Conservation (phyloP, 192 early-diverging fungal genomes). For the Diversispora eburnea region DNA sequence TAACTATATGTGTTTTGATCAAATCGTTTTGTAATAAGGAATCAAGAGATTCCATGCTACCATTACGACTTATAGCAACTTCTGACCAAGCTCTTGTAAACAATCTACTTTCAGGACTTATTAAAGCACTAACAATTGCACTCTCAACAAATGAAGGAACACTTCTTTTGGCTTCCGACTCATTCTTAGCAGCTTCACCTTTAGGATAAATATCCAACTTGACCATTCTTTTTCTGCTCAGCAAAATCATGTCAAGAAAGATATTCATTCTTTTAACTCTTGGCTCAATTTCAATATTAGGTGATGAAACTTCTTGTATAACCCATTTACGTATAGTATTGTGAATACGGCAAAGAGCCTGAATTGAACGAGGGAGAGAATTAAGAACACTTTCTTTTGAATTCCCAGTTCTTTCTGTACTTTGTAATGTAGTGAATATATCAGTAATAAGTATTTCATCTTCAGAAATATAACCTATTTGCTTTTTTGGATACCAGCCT, state of each 20-base stretch:
- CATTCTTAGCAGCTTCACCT: constrained; percentile 23
- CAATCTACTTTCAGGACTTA: constrained; percentile 66
- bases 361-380: constrained; percentile 63
- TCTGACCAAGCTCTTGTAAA: constrained; percentile 65
- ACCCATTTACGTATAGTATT: constrained; percentile 67
- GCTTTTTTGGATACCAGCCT: constrained; percentile 44
- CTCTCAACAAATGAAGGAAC: constrained; percentile 71
- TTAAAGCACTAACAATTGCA: constrained; percentile 62
- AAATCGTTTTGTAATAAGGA: constrained; percentile 29
- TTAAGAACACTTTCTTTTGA: constrained; percentile 51
- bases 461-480: constrained; percentile 30
- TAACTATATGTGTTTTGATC: neutral
- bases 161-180: constrained; percentile 10
- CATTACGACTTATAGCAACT: constrained; percentile 46
- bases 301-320: constrained; percentile 54
- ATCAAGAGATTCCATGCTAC: constrained; percentile 57
- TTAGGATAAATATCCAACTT: constrained; percentile 25
- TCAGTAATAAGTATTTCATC: constrained; percentile 63
- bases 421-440: constrained; percentile 60
- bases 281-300: constrained; percentile 42
- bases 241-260: constrained; percentile 55
- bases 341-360: constrained; percentile 62
- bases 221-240: constrained; percentile 45
- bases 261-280: constrained; percentile 58
- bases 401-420: constrained; percentile 43